Percentiles rank a stretch among this genome's conserved stretches.
phyloP scores from a whole-genome alignment of 2,329 filamentous ascomycete genomes.

The Fusarium equiseti region DNA sequence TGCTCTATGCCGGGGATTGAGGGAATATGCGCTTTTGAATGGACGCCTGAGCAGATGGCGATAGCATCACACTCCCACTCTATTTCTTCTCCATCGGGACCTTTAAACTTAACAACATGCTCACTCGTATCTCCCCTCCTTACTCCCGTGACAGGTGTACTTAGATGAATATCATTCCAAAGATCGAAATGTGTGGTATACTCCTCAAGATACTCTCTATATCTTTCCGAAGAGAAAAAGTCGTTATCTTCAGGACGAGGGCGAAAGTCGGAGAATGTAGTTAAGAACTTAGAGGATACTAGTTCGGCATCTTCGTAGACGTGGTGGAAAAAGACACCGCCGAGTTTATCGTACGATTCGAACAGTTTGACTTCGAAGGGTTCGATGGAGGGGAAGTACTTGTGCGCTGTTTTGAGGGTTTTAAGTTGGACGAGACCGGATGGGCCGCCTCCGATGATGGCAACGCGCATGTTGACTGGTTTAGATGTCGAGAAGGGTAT shows the following conservation, averaged over 20 bases:
- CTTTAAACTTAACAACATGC: neutral
- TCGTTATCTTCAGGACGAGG: neutral
- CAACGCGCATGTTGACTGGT: neutral
- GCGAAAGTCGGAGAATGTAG: conserved; percentile 6
- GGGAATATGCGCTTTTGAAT: conserved; percentile 3
- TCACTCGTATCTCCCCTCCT: neutral
- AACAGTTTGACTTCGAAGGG: neutral
- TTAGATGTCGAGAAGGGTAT: too few species aligned
- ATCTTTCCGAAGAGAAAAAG: neutral
- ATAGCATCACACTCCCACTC: conserved; percentile 12
- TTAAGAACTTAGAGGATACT: conserved; percentile 3
- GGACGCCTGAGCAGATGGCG: conserved; percentile 1
- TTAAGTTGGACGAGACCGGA: conserved; percentile 1
- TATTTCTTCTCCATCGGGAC: neutral
- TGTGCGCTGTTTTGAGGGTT: neutral
- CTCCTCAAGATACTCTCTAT: neutral
- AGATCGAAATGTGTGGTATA: conserved; percentile 1
- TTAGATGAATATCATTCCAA: neutral
- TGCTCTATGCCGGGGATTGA: neutral
- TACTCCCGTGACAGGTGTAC: neutral
- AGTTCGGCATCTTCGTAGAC: conserved; percentile 4
- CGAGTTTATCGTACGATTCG: conserved; percentile 1
- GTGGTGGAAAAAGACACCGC: neutral
- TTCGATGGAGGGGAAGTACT: neutral
- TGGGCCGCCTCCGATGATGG: neutral